Percentiles rank a stretch among this genome's conserved stretches.
phyloP scores from a whole-genome alignment of 768 basidiomycete genomes.

The Glaciozyma antarctica region DNA sequence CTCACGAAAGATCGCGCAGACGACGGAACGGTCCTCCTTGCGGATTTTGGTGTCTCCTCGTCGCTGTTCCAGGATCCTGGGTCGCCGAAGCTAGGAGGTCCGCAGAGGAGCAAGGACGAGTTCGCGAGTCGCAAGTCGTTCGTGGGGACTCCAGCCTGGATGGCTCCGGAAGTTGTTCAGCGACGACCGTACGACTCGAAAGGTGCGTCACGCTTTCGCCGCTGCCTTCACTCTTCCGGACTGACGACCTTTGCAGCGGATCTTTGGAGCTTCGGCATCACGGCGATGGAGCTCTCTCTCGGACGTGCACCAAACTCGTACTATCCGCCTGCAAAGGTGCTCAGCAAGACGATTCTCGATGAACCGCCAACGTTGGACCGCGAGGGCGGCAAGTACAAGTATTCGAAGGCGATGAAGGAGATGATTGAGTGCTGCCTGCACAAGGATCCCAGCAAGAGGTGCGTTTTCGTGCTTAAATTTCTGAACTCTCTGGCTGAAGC shows the following conservation, averaged over 20 bases:
- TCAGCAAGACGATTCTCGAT: slow-evolving; percentile 72
- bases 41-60: slow-evolving; percentile 86
- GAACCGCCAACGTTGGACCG: slow-evolving; percentile 68
- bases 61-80: slow-evolving; percentile 61
- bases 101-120: slow-evolving; percentile 37
- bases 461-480: slow-evolving; percentile 11
- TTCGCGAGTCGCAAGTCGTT: slow-evolving; percentile 80
- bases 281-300: slow-evolving; percentile 78
- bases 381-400: slow-evolving; percentile 60
- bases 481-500: background rate
- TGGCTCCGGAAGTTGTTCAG: slow-evolving; percentile 88
- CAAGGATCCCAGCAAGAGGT: slow-evolving; percentile 76
- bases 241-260: slow-evolving; percentile 53
- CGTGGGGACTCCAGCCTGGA: slow-evolving; percentile 96
- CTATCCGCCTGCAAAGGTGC: slow-evolving; percentile 60
- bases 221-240: background rate
- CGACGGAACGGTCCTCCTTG: slow-evolving; percentile 57
- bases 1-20: slow-evolving; percentile 48
- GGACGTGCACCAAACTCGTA: slow-evolving; percentile 77
- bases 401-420: slow-evolving; percentile 72
- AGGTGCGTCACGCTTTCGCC: slow-evolving; percentile 11
- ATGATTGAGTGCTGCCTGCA: slow-evolving; percentile 69
- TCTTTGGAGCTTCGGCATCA: slow-evolving; percentile 94
- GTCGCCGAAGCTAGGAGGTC: slow-evolving; percentile 45
- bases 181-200: slow-evolving; percentile 63